Evolutionary conservation across 2,329 filamentous ascomycete genomes (phyloP).

Genomic region (Chaetomiaceae sp.): DNA sequence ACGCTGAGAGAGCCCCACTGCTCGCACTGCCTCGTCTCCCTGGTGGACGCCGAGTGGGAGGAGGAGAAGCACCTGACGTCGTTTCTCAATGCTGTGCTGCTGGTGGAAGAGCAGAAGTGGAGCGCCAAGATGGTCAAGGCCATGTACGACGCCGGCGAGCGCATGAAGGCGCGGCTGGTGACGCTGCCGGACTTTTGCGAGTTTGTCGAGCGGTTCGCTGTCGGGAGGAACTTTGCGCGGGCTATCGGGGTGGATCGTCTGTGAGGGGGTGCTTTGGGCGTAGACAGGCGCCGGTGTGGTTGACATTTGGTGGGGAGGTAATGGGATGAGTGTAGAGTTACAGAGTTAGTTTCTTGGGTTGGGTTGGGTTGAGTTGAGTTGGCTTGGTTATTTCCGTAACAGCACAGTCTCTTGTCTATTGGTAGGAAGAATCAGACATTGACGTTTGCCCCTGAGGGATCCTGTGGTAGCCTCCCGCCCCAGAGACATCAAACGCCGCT

Average conservation of each 20-base stretch:
- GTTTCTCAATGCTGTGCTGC: slow-evolving; percentile 6
- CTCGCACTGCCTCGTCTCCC: not conserved
- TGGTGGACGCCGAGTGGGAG: not conserved
- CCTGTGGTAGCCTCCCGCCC: no score
- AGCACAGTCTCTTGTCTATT: not conserved
- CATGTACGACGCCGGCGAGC: slow-evolving; percentile 13
- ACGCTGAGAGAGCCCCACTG: not conserved
- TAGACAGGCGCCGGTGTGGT: no score
- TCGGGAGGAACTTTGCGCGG: slow-evolving; percentile 5
- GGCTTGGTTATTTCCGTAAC: not conserved
- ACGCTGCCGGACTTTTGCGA: not conserved
- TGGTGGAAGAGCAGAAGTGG: slow-evolving; percentile 7
- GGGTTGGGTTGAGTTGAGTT: not conserved
- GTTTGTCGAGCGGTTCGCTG: slow-evolving; percentile 2
- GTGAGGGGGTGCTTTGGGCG: not conserved
- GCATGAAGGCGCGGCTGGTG: slow-evolving; percentile 1
- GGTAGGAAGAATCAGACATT: not conserved
- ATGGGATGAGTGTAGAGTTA: not conserved
- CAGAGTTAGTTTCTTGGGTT: no score
- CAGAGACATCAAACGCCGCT: no score
- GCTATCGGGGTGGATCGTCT: slow-evolving; percentile 6
- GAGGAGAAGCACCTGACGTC: slow-evolving; percentile 8
- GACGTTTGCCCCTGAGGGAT: no score
- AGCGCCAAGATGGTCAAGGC: slow-evolving; percentile 13
- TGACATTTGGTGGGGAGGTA: not conserved